Evolutionary conservation across 2,329 filamentous ascomycete genomes (phyloP).

Genomic region (Diplodia mutila): DNA sequence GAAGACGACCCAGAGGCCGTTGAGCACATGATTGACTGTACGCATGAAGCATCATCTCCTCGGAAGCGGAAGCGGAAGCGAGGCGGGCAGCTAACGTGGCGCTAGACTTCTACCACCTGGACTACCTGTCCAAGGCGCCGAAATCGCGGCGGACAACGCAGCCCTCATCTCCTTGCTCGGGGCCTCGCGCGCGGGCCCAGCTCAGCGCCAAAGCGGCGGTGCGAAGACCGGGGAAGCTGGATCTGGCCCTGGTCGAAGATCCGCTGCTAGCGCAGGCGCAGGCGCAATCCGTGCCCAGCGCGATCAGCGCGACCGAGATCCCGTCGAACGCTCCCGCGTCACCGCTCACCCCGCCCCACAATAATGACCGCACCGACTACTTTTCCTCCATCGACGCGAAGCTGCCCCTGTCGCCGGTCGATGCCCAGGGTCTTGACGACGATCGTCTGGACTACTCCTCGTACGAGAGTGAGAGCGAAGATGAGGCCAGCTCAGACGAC

Average conservation of each 20-base stretch:
- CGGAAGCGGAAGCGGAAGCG: background rate
- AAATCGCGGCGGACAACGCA: constrained; percentile 37
- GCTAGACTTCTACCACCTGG: constrained; percentile 47
- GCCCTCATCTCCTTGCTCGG: constrained; percentile 32
- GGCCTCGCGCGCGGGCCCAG: constrained; percentile 32
- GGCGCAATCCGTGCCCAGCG: constrained; percentile 7
- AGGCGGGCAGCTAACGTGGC: constrained; percentile 16
- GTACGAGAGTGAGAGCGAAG: constrained; percentile 26
- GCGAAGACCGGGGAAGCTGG: constrained; percentile 29
- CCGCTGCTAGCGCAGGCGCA: constrained; percentile 39
- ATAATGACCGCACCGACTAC: constrained; percentile 24
- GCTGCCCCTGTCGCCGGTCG: constrained; percentile 20
- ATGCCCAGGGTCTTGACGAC: constrained; percentile 16
- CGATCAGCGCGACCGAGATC: constrained; percentile 21
- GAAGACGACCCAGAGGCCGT: constrained; percentile 47
- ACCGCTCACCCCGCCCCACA: constrained; percentile 22
- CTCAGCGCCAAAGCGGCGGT: constrained; percentile 4
- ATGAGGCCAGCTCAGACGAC: constrained; percentile 41
- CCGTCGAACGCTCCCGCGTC: constrained; percentile 23
- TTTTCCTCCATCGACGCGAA: constrained; percentile 24
- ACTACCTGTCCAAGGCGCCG: constrained; percentile 42
- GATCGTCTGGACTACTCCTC: constrained; percentile 8
- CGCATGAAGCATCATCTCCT: too few species aligned
- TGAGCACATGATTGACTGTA: constrained; percentile 48
- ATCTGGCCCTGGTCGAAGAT: constrained; percentile 41